These are phyloP conservation scores for Fagopyrum homotropicum DNA, from an alignment of 148 eudicot species.

Conservation along the genomic window DNA sequence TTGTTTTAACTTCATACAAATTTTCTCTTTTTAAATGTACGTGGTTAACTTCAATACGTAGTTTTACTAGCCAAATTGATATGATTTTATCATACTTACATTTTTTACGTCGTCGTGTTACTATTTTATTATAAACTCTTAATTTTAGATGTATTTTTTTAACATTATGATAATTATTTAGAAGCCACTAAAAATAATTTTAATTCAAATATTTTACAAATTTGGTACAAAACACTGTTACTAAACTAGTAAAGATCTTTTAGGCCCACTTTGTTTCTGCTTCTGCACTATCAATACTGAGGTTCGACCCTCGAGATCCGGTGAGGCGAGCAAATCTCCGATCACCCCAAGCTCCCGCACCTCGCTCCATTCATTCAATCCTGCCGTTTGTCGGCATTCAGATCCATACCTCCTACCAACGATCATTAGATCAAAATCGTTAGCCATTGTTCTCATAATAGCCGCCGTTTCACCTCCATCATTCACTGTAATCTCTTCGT, in stretches of 20 bases:
- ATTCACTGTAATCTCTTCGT: constrained; percentile 20
- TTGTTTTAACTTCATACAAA: no score
- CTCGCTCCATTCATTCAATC: constrained; percentile 28
- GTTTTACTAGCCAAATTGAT: no score
- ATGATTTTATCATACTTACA: no score
- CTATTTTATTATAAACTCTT: no score
- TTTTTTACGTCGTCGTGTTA: no score
- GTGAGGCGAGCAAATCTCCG: constrained; percentile 34
- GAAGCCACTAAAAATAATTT: no score
- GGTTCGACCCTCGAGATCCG: constrained; percentile 23
- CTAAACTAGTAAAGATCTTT: neutral
- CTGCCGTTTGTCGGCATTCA: constrained; percentile 19
- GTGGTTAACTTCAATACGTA: no score
- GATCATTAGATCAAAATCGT: constrained; percentile 23
- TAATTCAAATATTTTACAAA: no score
- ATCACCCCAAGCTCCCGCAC: constrained; percentile 27
- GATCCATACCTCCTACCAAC: constrained; percentile 28
- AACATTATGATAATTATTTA: no score
- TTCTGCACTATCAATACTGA: constrained; percentile 42
- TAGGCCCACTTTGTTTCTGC: constrained; percentile 9
- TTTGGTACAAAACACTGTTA: no score
- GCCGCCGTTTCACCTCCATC: constrained; percentile 27
- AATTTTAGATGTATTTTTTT: no score
- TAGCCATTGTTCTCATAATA: constrained; percentile 14
- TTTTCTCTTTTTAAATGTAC: no score